Evolutionary conservation across 2,329 filamentous ascomycete species (phyloP).

Genomic region (Penicillium polonicum): DNA sequence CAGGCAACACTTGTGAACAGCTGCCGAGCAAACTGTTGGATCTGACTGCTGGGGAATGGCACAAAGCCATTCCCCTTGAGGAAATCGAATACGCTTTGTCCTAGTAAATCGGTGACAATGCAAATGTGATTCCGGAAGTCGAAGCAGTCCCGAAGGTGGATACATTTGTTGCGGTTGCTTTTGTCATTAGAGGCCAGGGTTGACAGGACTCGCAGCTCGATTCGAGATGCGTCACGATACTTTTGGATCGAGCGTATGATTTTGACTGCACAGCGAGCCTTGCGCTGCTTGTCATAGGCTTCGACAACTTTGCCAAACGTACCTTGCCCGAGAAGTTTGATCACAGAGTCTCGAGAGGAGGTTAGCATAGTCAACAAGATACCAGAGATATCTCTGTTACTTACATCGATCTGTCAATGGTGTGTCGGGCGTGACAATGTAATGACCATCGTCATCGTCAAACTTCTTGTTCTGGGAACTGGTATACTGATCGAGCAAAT

Average conservation of each 20-base stretch:
- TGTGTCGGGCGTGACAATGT: constrained; percentile 85
- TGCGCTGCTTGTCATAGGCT: constrained; percentile 74
- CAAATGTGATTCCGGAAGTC: constrained; percentile 97
- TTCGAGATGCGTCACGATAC: constrained; percentile 92
- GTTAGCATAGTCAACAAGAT: constrained; percentile 14
- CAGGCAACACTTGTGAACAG: constrained; percentile 97
- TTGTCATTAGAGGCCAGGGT: constrained; percentile 90
- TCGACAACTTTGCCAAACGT: constrained; percentile 98
- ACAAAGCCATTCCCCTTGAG: constrained; percentile 93
- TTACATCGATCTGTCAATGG: constrained; percentile 86
- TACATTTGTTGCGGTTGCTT: constrained; percentile 91
- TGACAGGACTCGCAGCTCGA: constrained; percentile 88
- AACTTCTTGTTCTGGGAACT: constrained; percentile 65
- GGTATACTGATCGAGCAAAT: constrained; percentile 39
- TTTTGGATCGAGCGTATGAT: constrained; percentile 98
- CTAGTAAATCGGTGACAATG: constrained; percentile 73
- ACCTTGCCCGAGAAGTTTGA: constrained; percentile 87
- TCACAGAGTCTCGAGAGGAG: constrained; percentile 69
- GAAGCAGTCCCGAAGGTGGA: constrained; percentile 94
- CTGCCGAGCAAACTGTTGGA: constrained; percentile 93
- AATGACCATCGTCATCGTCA: constrained; percentile 96
- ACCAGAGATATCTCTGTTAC: constrained; percentile 39
- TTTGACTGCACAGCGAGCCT: constrained; percentile 87
- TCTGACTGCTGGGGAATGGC: constrained; percentile 97
- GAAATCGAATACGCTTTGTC: constrained; percentile 97